Percentiles rank a stretch among this genome's conserved stretches.
phyloP scores from a whole-genome alignment of 2,329 filamentous ascomycete species.

The Lasiodiplodia sp. region DNA sequence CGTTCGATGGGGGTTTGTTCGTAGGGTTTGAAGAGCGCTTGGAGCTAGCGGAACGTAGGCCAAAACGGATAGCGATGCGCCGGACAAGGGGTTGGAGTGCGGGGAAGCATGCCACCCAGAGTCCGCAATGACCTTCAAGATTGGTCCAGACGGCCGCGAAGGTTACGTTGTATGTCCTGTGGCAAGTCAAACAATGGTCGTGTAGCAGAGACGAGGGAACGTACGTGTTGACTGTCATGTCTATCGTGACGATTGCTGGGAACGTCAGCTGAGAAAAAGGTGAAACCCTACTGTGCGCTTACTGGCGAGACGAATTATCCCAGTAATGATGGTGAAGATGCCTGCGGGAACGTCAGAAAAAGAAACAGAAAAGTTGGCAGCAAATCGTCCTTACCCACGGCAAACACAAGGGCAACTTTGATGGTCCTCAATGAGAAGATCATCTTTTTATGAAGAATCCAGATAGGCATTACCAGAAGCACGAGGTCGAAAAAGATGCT shows the following conservation, averaged over 20 bases:
- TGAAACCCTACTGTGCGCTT: background rate
- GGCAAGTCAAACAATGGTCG: background rate
- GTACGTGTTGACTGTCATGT: conserved; percentile 37
- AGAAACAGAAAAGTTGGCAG: too few relatives aligned
- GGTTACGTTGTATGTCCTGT: conserved; percentile 47
- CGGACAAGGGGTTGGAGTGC: conserved; percentile 51
- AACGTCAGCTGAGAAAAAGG: background rate
- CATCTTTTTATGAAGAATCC: conserved; percentile 49
- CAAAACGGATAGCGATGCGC: conserved; percentile 40
- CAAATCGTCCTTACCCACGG: conserved; percentile 34
- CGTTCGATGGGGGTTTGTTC: background rate
- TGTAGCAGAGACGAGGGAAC: background rate
- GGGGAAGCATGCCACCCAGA: conserved; percentile 54
- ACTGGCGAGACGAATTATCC: conserved; percentile 50
- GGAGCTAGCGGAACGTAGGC: conserved; percentile 29
- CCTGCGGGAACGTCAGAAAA: conserved; percentile 34
- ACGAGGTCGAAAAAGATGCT: conserved; percentile 46
- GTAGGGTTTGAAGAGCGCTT: background rate
- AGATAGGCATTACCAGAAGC: conserved; percentile 35
- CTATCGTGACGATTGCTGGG: conserved; percentile 38
- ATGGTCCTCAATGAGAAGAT: conserved; percentile 44
- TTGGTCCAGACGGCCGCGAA: conserved; percentile 51
- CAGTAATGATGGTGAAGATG: conserved; percentile 47
- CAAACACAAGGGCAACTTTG: conserved; percentile 48
- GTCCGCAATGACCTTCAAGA: conserved; percentile 52